Percentiles rank a stretch among this genome's conserved stretches.
Evolutionary conservation across 331 rosid genomes (phyloP).

Genomic region (Dryas integrifolia): DNA sequence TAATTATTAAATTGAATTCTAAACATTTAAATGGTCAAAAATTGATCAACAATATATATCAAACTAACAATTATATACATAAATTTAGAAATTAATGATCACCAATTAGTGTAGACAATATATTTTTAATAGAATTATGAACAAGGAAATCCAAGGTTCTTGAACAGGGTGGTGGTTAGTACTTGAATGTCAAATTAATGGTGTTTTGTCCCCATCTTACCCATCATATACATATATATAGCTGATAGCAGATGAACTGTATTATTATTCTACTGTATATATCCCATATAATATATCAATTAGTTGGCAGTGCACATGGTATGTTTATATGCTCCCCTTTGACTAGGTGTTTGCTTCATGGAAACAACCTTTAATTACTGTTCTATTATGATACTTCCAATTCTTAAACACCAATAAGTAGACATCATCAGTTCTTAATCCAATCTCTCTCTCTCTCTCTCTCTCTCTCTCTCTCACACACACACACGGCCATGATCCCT

Average conservation of each 20-base stretch:
- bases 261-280: constrained; percentile 20
- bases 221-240: constrained; percentile 12
- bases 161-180: constrained; percentile 19
- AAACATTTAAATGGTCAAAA: no score
- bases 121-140: no score
- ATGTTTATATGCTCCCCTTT: constrained; percentile 49
- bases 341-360: constrained; percentile 46
- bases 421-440: not conserved
- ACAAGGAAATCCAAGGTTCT: not conserved
- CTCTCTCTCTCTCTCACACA: no score
- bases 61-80: no score
- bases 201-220: constrained; percentile 28
- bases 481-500: no score
- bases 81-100: not conserved
- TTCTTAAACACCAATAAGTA: constrained; percentile 3
- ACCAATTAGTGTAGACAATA: not conserved
- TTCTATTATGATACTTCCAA: constrained; percentile 25
- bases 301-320: constrained; percentile 75
- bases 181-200: constrained; percentile 29
- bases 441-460: not conserved
- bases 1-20: no score
- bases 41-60: no score
- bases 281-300: constrained; percentile 24
- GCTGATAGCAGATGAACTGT: constrained; percentile 18
- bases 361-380: constrained; percentile 46